These are phyloP conservation scores for button mushroom (Agaricus bisporus) DNA, from an alignment of 768 basidiomycete genomes.

Conservation along the genomic window DNA sequence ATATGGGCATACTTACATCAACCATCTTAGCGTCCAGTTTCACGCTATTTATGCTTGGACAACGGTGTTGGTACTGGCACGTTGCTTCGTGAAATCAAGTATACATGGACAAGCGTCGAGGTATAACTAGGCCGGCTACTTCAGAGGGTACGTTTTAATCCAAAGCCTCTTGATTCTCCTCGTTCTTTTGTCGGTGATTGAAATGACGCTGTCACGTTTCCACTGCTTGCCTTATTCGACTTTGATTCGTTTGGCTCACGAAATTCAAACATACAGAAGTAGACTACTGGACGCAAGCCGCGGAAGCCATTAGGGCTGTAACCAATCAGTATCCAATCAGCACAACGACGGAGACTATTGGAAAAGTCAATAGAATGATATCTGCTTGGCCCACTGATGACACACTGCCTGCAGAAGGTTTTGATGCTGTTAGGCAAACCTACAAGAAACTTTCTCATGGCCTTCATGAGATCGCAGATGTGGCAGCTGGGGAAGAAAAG, in stretches of 20 bases:
- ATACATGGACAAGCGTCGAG: slow-evolving; percentile 64
- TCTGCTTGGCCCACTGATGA: slow-evolving; percentile 71
- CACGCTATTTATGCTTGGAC: slow-evolving; percentile 9
- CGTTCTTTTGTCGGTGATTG: slow-evolving; percentile 8
- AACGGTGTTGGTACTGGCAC: slow-evolving; percentile 5
- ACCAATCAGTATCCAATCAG: slow-evolving; percentile 47
- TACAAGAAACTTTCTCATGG: slow-evolving; percentile 58
- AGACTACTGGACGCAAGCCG: slow-evolving; percentile 70
- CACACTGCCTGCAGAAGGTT: slow-evolving; percentile 57
- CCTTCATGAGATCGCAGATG: slow-evolving; percentile 53
- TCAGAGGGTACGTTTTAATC: slow-evolving; percentile 56
- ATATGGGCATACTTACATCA: slow-evolving; percentile 8
- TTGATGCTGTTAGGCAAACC: slow-evolving; percentile 54
- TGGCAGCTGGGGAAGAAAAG: slow-evolving; percentile 61
- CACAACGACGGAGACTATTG: slow-evolving; percentile 51
- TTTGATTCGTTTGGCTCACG: slow-evolving; percentile 14
- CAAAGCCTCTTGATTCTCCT: slow-evolving; percentile 3
- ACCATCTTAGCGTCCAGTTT: slow-evolving; percentile 9
- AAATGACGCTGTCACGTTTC: slow-evolving; percentile 7
- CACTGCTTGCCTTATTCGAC: slow-evolving; percentile 1
- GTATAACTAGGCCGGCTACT: slow-evolving; percentile 57
- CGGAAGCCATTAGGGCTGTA: slow-evolving; percentile 49
- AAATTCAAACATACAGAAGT: slow-evolving; percentile 43
- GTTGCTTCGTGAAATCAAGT: slow-evolving; percentile 8
- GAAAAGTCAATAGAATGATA: slow-evolving; percentile 69